Base-by-base conservation (phyloP, 345 rosid genomes). In the Eucalyptus regnans region DNA sequence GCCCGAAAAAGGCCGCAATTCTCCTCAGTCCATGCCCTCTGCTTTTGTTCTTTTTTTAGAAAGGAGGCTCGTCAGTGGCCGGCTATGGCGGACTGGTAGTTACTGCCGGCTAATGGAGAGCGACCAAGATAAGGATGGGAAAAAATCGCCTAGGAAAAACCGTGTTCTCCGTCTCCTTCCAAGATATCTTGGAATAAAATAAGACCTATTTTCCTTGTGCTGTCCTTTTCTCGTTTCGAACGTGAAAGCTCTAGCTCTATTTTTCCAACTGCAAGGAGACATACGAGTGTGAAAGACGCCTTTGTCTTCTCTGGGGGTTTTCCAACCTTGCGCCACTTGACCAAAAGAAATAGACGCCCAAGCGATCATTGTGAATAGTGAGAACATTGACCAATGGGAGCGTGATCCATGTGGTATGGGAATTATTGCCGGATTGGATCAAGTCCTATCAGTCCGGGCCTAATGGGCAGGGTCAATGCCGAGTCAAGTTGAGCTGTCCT, bases 221-320 rank as follows among this genome's bases (percentile, higher is more conserved):
- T 14, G 76, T n/a, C 76, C 76, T 64, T n/a, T n/a, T 64, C 76
- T n/a, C 5, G 20, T 15, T 64, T n/a, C 31, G 68, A 0, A 62
- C 31, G 68, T 29, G 31, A 62, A n/a, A n/a, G 41, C 6, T 6
- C 76, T 14, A n/a, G 20, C 37, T 15, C 37, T 8, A 14, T 7
- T 0, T 14, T 14, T 14, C 18, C 37, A 64, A 4, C 16, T 64
- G 9, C 1, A 14, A 7, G 18, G 13, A 14, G 9, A 0, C 76
- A 9, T 64, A 1, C 41, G 20, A 64, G 41, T 4, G 18, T 64
- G 76, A 14, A 64, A 64, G 41, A 15, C 20, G 76, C 76, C 41
- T 14, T 0, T 5, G 62, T 58, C 62, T 25, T 23, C 62, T 58
- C 64, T 58, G n/a, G 76, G 76, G 41, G 10, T 8, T 64, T 12